These are phyloP conservation scores for Geotrichum restrictum DNA, from an alignment of 1,139 yeast species.

Conservation along the genomic window DNA sequence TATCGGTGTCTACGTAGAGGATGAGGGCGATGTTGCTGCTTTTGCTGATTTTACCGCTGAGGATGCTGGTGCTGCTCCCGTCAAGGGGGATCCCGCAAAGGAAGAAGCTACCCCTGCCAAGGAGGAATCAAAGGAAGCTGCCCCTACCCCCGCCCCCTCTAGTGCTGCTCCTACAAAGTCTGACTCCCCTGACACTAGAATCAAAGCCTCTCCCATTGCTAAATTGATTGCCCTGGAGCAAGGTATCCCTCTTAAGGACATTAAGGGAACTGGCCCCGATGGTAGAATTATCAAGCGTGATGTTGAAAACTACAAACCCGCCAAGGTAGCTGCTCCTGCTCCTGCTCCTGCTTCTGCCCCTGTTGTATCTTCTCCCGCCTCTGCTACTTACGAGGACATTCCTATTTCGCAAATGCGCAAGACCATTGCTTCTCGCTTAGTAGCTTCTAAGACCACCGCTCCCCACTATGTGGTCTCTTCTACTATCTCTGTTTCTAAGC, in stretches of 20 bases:
- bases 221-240: constrained; percentile 88
- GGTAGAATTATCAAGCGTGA: constrained; percentile 93
- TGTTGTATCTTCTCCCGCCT: constrained; percentile 50
- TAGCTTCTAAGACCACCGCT: constrained; percentile 76
- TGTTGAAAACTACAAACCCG: constrained; percentile 60
- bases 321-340: constrained; percentile 42
- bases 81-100: constrained; percentile 33
- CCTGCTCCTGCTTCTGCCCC: constrained; percentile 46
- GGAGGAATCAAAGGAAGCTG: constrained; percentile 30
- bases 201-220: constrained; percentile 93
- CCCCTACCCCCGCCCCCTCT: constrained; percentile 37
- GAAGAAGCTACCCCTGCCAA: constrained; percentile 30
- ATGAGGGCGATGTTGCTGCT: constrained; percentile 76
- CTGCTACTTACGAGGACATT: constrained; percentile 65
- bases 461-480: constrained; percentile 94
- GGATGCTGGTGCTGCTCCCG: constrained; percentile 66
- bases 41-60: constrained; percentile 79
- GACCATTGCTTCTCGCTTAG: constrained; percentile 84
- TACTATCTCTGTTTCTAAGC: constrained; percentile 77
- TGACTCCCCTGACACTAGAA: constrained; percentile 51
- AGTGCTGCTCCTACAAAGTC: constrained; percentile 34
- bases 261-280: constrained; percentile 90
- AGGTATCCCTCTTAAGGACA: constrained; percentile 79
- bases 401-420: constrained; percentile 91
- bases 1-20: constrained; percentile 94